Conservation (phyloP, 176 grass and related monocot genomes). For the Oryza officinalis region DNA sequence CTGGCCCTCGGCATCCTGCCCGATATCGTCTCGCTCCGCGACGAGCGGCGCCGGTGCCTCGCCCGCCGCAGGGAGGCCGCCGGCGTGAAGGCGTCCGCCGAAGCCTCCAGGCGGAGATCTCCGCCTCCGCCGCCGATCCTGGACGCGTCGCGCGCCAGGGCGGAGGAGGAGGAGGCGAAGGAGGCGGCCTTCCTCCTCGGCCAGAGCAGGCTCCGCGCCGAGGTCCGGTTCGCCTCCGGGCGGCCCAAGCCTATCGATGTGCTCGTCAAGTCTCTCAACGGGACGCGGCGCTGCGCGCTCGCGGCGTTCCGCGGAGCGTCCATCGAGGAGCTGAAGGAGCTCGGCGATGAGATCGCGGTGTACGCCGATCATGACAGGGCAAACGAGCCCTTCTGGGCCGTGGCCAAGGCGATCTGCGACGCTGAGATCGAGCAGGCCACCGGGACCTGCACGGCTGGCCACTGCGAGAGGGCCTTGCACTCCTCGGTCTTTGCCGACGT, state of each 20-base stretch:
- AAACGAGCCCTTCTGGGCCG: slow-evolving; percentile 45
- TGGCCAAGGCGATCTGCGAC: slow-evolving; percentile 28
- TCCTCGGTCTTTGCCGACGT: slow-evolving; percentile 16
- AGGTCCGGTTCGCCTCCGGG: background rate
- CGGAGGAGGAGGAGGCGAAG: background rate
- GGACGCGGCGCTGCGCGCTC: slow-evolving; percentile 22
- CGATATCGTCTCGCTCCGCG: slow-evolving; percentile 7
- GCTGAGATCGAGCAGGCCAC: slow-evolving; percentile 20
- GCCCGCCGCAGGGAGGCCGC: background rate
- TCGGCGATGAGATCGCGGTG: slow-evolving; percentile 17
- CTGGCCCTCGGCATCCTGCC: slow-evolving; percentile 37
- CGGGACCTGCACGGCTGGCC: background rate
- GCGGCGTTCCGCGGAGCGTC: slow-evolving; percentile 27
- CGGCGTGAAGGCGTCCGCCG: background rate
- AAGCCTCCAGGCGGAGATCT: background rate
- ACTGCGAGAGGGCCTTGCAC: background rate
- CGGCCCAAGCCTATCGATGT: slow-evolving; percentile 44
- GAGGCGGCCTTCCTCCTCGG: slow-evolving; percentile 41
- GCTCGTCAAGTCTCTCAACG: slow-evolving; percentile 31
- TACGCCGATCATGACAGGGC: slow-evolving; percentile 1
- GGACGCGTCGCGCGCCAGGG: background rate
- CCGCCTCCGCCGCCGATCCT: background rate
- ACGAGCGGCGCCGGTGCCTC: slow-evolving; percentile 31
- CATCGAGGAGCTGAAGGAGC: slow-evolving; percentile 20
- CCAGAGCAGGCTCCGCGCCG: slow-evolving; percentile 36